Percentiles rank a stretch among this genome's conserved stretches.
phyloP scores from a whole-genome alignment of 495 filamentous ascomycete genomes.

The Hypoxylon fragiforme region DNA sequence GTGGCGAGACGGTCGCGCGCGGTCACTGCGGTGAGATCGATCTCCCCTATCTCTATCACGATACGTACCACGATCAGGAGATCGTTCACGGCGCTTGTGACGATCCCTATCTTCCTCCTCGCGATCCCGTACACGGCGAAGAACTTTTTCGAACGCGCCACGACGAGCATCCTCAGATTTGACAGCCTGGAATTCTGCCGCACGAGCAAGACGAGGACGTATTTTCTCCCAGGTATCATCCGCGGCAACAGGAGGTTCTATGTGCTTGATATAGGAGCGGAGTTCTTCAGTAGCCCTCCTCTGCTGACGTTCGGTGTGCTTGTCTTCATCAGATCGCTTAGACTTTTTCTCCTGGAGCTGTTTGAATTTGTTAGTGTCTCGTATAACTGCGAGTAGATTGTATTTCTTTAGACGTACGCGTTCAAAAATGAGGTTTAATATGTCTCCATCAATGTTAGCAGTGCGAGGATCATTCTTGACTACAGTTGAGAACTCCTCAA shows the following conservation, averaged over 20 bases:
- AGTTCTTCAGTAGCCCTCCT: slow-evolving; percentile 83
- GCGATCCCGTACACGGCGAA: slow-evolving; percentile 86
- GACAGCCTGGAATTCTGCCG: slow-evolving; percentile 80
- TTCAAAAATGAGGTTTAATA: slow-evolving; percentile 77
- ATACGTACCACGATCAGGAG: slow-evolving; percentile 61
- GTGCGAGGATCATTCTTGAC: slow-evolving; percentile 84
- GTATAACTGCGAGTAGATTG: not conserved
- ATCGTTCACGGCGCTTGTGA: slow-evolving; percentile 63
- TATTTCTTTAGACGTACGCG: slow-evolving; percentile 47
- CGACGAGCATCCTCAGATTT: slow-evolving; percentile 79
- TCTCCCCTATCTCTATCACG: slow-evolving; percentile 63
- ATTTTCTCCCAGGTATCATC: slow-evolving; percentile 87
- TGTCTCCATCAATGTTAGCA: slow-evolving; percentile 76
- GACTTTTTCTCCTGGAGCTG: slow-evolving; percentile 74
- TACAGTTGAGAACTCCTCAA: slow-evolving; percentile 79
- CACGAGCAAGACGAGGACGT: slow-evolving; percentile 72
- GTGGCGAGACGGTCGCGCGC: slow-evolving; percentile 53
- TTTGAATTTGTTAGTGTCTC: slow-evolving; percentile 27
- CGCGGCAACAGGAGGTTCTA: slow-evolving; percentile 80
- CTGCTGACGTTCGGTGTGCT: slow-evolving; percentile 80
- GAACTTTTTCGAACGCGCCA: slow-evolving; percentile 87
- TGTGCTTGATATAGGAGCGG: slow-evolving; percentile 83
- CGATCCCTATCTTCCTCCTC: slow-evolving; percentile 87
- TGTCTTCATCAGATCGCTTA: slow-evolving; percentile 80
- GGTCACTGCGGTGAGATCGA: slow-evolving; percentile 62